Conservation (phyloP, 176 grass and related monocot genomes). For the Eleusine coracana region DNA sequence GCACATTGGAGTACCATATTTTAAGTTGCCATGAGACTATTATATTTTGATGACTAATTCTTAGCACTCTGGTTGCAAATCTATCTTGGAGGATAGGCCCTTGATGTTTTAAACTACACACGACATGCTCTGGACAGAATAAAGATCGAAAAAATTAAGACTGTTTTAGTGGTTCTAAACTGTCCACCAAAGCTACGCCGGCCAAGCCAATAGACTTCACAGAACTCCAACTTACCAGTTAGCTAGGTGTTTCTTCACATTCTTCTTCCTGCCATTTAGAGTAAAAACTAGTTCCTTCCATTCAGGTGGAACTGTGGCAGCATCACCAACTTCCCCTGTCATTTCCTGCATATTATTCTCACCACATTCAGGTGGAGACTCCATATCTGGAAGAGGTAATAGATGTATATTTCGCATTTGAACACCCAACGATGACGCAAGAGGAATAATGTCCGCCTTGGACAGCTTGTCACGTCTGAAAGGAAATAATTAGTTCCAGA, state of each 20-base stretch:
- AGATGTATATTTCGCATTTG: slow-evolving; percentile 82
- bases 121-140: background rate
- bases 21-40: slow-evolving; percentile 4
- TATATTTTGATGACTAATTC: slow-evolving; percentile 25
- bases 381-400: slow-evolving; percentile 61
- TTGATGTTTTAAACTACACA: background rate
- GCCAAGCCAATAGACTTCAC: slow-evolving; percentile 4
- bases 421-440: slow-evolving; percentile 92
- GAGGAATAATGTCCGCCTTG: slow-evolving; percentile 63
- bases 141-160: background rate
- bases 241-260: slow-evolving; percentile 64
- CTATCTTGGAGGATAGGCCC: background rate
- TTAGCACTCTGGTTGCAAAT: slow-evolving; percentile 21
- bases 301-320: slow-evolving; percentile 48
- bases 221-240: slow-evolving; percentile 60
- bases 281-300: slow-evolving; percentile 66
- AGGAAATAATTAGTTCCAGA: slow-evolving; percentile 15
- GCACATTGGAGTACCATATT: background rate
- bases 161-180: background rate
- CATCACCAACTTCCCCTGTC: slow-evolving; percentile 17
- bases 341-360: slow-evolving; percentile 26
- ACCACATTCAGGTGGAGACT: slow-evolving; percentile 28
- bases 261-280: slow-evolving; percentile 65
- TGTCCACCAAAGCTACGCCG: background rate
- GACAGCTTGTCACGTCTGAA: slow-evolving; percentile 78